Conservation (phyloP, 257 asterid species). For the Solanum pimpinellifolium region DNA sequence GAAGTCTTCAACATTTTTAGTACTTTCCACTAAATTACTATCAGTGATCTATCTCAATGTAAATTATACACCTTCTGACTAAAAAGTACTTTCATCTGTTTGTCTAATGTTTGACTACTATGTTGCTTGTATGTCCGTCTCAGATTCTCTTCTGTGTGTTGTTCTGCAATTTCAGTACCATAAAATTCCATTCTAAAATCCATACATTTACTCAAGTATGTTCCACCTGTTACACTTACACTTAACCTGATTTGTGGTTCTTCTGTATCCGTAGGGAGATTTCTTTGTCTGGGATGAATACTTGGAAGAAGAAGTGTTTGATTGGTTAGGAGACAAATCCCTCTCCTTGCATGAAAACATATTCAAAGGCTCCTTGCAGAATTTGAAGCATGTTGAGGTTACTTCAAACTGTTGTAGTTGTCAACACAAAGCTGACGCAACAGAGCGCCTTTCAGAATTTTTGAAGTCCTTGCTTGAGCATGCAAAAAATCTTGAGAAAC, state of each 20-base stretch:
- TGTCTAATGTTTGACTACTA: not conserved
- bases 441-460: not conserved
- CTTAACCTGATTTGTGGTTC: not conserved
- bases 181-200: not conserved
- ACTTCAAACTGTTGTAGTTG: not conserved
- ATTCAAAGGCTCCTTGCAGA: not conserved
- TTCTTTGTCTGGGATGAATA: not conserved
- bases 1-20: not conserved
- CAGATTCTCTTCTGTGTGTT: not conserved
- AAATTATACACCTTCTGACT: not conserved
- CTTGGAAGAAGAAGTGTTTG: not conserved
- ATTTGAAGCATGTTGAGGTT: not conserved
- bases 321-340: not conserved
- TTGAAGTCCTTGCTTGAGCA: not conserved
- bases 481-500: not conserved
- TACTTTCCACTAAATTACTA: not conserved
- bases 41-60: not conserved
- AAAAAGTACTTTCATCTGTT: not conserved
- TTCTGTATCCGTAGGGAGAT: not conserved
- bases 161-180: not conserved
- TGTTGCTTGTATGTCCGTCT: not conserved
- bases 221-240: not conserved
- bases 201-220: not conserved
- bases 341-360: not conserved
- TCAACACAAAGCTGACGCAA: not conserved